phyloP scores from a whole-genome alignment of 495 filamentous ascomycete genomes.

The Xylaria cubensis region DNA sequence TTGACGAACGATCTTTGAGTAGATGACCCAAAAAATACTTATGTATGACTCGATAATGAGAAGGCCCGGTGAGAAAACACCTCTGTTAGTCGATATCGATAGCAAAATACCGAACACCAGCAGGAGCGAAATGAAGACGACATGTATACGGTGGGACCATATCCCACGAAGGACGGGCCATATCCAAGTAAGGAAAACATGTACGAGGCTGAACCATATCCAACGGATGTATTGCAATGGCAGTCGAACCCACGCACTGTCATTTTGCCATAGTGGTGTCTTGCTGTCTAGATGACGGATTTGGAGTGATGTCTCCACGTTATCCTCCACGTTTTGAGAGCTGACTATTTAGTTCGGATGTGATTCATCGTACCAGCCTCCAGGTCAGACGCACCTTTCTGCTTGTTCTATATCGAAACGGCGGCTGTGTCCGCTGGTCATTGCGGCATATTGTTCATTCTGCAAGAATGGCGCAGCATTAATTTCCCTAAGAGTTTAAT shows the following conservation, averaged over 20 bases:
- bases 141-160: background rate
- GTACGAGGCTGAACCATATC: background rate
- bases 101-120: background rate
- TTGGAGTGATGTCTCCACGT: background rate
- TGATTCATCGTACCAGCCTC: background rate
- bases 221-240: background rate
- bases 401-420: no score
- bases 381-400: background rate
- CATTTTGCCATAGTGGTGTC: slow-evolving; percentile 15
- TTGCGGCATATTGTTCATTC: background rate
- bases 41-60: background rate
- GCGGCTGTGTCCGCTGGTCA: background rate
- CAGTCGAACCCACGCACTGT: slow-evolving; percentile 10
- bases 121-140: background rate
- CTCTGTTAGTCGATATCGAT: background rate
- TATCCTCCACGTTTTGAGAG: slow-evolving; percentile 11
- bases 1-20: background rate
- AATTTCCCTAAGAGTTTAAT: background rate
- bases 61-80: background rate
- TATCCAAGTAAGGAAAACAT: no score
- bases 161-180: no score
- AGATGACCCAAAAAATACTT: background rate
- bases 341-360: background rate
- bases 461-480: background rate
- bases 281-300: background rate